These are phyloP conservation scores for Acacia concinna DNA, from an alignment of 331 rosid genomes.

Conservation along the genomic window DNA sequence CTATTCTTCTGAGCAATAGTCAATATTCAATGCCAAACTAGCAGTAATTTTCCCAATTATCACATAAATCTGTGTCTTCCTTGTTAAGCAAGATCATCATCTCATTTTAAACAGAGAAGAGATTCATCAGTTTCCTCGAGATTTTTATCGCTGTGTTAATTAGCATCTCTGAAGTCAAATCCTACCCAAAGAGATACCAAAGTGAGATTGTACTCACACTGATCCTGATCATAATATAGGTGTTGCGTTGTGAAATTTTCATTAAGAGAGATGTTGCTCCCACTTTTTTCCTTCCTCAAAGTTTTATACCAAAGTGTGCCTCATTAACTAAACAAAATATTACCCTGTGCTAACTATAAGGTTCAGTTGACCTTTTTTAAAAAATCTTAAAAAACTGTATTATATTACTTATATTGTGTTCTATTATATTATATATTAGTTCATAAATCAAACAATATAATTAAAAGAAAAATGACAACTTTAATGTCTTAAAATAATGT, in stretches of 20 bases:
- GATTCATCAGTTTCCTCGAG: background rate
- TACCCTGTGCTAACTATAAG: too few relatives aligned
- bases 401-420: too few relatives aligned
- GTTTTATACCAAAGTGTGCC: background rate
- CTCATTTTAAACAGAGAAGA: background rate
- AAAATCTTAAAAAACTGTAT: too few relatives aligned
- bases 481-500: too few relatives aligned
- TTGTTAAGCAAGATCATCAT: background rate
- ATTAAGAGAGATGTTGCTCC: background rate
- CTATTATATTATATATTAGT: too few relatives aligned
- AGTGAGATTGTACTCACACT: background rate
- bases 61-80: background rate
- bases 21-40: background rate
- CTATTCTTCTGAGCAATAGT: background rate
- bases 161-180: too few relatives aligned
- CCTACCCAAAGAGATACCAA: background rate
- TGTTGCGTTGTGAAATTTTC: background rate
- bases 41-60: background rate
- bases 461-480: too few relatives aligned
- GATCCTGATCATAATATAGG: too few relatives aligned
- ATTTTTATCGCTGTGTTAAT: too few relatives aligned
- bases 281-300: too few relatives aligned
- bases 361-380: too few relatives aligned
- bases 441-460: too few relatives aligned
- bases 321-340: background rate